Conservation (phyloP, 495 filamentous ascomycete genomes). For the Aspergillus funiculosus region DNA sequence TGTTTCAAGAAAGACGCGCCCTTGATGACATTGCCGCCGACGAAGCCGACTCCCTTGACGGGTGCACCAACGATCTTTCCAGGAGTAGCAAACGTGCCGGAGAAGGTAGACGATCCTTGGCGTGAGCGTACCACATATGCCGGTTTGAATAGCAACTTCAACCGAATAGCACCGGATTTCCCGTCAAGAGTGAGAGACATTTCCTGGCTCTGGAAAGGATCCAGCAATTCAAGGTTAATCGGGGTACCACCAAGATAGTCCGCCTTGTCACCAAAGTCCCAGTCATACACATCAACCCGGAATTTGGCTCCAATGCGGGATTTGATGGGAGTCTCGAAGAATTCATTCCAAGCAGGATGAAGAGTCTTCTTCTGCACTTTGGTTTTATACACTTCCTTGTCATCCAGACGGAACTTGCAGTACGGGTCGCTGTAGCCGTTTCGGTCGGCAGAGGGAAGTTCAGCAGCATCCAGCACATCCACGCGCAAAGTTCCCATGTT, state of each 20-base stretch:
- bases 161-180: conserved; percentile 74
- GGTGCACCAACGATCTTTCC: conserved; percentile 90
- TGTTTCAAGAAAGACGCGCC: conserved; percentile 82
- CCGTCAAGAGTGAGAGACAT: conserved; percentile 74
- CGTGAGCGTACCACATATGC: conserved; percentile 82
- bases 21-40: conserved; percentile 75
- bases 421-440: conserved; percentile 97
- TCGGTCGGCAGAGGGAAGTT: conserved; percentile 86
- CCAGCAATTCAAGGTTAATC: conserved; percentile 78
- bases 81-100: conserved; percentile 84
- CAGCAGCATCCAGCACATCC: conserved; percentile 79
- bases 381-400: conserved; percentile 82
- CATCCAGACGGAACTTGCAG: conserved; percentile 88
- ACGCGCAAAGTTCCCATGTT: conserved; percentile 93
- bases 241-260: conserved; percentile 72
- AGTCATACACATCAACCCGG: conserved; percentile 81
- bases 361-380: conserved; percentile 95
- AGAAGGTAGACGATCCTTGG: conserved; percentile 90
- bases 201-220: conserved; percentile 74
- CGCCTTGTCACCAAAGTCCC: conserved; percentile 88
- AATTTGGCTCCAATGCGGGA: conserved; percentile 84
- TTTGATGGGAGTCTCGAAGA: conserved; percentile 75
- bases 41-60: conserved; percentile 79
- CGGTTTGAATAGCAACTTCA: conserved; percentile 89
- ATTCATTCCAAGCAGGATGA: conserved; percentile 91